Evolutionary conservation across 108 stramenopile genomes (phyloP).

Genomic region (Fragilaria radians): DNA sequence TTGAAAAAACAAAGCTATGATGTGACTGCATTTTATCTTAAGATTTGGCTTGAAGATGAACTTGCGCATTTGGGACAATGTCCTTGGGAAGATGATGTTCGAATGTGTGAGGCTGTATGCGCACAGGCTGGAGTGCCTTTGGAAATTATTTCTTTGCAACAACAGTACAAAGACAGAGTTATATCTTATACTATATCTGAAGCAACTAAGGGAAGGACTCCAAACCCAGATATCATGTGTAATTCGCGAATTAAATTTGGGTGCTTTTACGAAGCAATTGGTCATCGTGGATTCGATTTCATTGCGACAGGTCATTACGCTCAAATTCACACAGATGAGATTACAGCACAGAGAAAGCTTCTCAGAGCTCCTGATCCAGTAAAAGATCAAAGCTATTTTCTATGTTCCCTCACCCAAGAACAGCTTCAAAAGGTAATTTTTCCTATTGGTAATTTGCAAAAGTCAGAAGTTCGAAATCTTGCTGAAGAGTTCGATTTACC

Average conservation of each 20-base stretch:
- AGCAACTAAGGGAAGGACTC: conserved; percentile 83
- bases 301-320: conserved; percentile 97
- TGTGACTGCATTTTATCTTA: conserved; percentile 93
- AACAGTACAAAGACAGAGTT: conserved; percentile 87
- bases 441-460: conserved; percentile 88
- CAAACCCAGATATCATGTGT: conserved; percentile 98
- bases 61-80: conserved; percentile 89
- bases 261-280: conserved; percentile 77
- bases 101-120: conserved; percentile 80
- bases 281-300: conserved; percentile 53
- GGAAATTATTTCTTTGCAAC: conserved; percentile 78
- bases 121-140: conserved; percentile 84
- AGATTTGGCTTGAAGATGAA: conserved; percentile 98
- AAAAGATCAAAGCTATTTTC: conserved; percentile 98
- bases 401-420: conserved; percentile 83
- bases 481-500: conserved; percentile 87
- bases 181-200: conserved; percentile 87
- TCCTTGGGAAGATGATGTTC: conserved; percentile 92
- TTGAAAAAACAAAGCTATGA: conserved; percentile 77
- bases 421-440: conserved; percentile 81
- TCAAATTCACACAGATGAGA: conserved; percentile 39
- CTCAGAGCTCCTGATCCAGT: conserved; percentile 88
- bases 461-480: conserved; percentile 82
- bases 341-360: conserved; percentile 31
- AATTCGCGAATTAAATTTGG: conserved; percentile 96